Base-by-base conservation (phyloP, 306 rosid genomes). In the Acmispon strigosus region DNA sequence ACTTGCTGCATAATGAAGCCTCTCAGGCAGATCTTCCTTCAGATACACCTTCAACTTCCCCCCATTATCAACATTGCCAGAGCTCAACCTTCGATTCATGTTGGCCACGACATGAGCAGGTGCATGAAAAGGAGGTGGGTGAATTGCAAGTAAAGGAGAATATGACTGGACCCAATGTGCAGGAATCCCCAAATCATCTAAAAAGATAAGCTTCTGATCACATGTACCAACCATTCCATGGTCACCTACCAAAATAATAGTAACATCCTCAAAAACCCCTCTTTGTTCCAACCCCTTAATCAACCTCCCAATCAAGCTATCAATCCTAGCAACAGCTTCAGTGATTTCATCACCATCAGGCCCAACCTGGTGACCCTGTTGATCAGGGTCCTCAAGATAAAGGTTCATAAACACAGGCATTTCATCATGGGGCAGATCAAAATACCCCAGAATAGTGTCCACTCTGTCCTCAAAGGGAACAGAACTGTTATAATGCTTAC, bases 221-320 rank as follows among this genome's bases (percentile, higher is more conserved):
- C 98, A 93, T 0, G 97, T 90, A 47, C 92, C 96, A 72, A 93
- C 98, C 98, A 93, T 93, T 2, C 99, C 99, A 83, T 94, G 99
- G 78, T 94, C 99, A 52, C 99, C 99, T 5, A 94, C 83, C 81
- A 94, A 17, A 47, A 93, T 84, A n/a, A 93, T 17, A 44, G 29
- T 73, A 52, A 93, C 98, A 82, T 93, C 96, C 22, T 93, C 86
- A 55, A 88, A 93, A 24, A 90, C 45, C 22, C 90, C 89, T 82
- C 90, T 74, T 22, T 81, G 22, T 64, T 93, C 97, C 54, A 94
- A 82, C 11, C 99, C 99, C 0, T 73, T 34, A 73, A 94, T 91
- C 73, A 94, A 67, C 75, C 83, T 86, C 17, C 98, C 98, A 5
- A 94, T 78, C 76, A 94, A 7, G 22, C 18, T 20, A 83, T 94